phyloP scores from a whole-genome alignment of 1,139 yeast genomes.

The Saccharomyces hybrid region DNA sequence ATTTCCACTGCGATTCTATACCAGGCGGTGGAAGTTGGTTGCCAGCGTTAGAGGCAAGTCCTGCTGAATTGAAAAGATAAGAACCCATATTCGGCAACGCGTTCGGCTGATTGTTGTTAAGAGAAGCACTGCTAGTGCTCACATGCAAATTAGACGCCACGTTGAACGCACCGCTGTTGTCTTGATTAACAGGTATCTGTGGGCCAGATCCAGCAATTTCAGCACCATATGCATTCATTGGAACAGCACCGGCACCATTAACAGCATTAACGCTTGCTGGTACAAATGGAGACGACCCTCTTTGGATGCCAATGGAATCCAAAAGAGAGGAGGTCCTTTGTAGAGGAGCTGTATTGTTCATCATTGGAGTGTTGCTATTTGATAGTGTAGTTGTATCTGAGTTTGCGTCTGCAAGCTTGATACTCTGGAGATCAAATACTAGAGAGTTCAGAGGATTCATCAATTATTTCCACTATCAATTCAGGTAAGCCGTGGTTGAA shows the following conservation, averaged over 20 bases:
- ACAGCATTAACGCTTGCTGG: neutral
- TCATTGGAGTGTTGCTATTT: neutral
- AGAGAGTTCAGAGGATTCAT: neutral
- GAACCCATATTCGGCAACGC: neutral
- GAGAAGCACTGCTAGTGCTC: neutral
- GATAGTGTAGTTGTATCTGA: neutral
- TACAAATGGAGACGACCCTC: constrained; percentile 3
- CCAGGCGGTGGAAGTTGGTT: constrained; percentile 5
- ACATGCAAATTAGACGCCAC: neutral
- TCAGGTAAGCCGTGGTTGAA: neutral
- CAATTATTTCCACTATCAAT: neutral
- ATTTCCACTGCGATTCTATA: constrained; percentile 29
- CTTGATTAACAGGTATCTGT: neutral
- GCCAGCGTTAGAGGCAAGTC: constrained; percentile 4
- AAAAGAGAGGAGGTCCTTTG: constrained; percentile 3
- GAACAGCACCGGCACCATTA: constrained; percentile 1
- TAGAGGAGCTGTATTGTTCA: neutral
- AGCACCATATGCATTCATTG: neutral
- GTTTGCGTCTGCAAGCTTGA: neutral
- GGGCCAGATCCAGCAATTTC: neutral
- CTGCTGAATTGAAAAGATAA: neutral
- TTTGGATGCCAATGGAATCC: constrained; percentile 4
- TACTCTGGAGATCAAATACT: neutral
- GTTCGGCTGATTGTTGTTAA: neutral
- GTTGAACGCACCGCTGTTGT: neutral